phyloP scores from a whole-genome alignment of 1,284 basidiomycete species.

The Termitomyces sp. region DNA sequence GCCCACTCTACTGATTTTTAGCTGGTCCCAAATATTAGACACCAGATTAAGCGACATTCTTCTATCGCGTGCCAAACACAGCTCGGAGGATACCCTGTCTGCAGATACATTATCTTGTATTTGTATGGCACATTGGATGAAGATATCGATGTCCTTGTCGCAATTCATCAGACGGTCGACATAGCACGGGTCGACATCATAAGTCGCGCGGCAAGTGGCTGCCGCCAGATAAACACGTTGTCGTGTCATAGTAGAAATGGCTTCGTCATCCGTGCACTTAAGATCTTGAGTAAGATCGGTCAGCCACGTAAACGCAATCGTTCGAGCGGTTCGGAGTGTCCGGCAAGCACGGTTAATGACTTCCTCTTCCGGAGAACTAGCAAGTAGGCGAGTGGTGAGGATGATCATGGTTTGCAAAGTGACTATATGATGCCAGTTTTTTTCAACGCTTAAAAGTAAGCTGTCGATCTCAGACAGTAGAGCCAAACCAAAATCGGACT shows the following conservation, averaged over 20 bases:
- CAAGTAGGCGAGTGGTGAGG: conserved; percentile 32
- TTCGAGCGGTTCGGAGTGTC: conserved; percentile 22
- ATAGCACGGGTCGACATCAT: conserved; percentile 28
- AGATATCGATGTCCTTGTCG: conserved; percentile 23
- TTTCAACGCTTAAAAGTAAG: conserved; percentile 27
- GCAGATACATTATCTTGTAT: conserved; percentile 27
- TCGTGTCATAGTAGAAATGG: too few species aligned
- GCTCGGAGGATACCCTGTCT: conserved; percentile 13
- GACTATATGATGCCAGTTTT: conserved; percentile 39
- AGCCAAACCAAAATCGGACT: conserved; percentile 28
- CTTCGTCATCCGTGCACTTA: conserved; percentile 13
- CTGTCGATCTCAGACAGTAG: conserved; percentile 31
- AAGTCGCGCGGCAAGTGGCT: conserved; percentile 37
- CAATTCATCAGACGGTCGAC: conserved; percentile 19
- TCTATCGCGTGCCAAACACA: conserved; percentile 22
- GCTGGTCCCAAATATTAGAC: conserved; percentile 8
- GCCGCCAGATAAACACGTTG: conserved; percentile 30
- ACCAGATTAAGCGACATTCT: conserved; percentile 26
- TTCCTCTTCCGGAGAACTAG: conserved; percentile 17
- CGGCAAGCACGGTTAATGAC: conserved; percentile 8
- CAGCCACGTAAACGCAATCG: conserved; percentile 34
- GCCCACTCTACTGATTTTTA: conserved; percentile 10
- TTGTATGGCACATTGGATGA: conserved; percentile 32
- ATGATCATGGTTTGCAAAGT: conserved; percentile 34
- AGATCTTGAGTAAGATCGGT: too few species aligned